Percentiles rank a stretch among this genome's conserved stretches.
Evolutionary conservation across 768 basidiomycete genomes (phyloP).

Genomic region (Leccinum subgranulosum): DNA sequence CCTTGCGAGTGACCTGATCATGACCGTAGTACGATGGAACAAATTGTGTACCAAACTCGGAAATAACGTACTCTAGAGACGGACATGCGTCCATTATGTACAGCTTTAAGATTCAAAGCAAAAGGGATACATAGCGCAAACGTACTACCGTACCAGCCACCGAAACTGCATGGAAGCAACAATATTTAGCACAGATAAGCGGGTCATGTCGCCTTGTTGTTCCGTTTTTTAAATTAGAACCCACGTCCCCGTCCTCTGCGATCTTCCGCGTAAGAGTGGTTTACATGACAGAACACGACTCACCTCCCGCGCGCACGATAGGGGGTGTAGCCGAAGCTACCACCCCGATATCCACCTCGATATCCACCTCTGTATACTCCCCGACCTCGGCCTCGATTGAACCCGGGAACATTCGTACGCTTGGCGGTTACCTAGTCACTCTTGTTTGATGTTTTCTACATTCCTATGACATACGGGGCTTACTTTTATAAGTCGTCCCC

Average conservation of each 20-base stretch:
- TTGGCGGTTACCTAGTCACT: conserved; percentile 83
- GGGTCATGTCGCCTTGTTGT: conserved; percentile 17
- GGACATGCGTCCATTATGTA: conserved; percentile 24
- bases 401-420: conserved; percentile 93
- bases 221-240: conserved; percentile 33
- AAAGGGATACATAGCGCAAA: conserved; percentile 24
- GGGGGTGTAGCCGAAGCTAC: conserved; percentile 50
- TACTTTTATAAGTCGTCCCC: conserved; percentile 90
- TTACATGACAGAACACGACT: conserved; percentile 25
- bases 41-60: conserved; percentile 15
- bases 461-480: conserved; percentile 14
- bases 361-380: conserved; percentile 60
- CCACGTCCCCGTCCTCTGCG: conserved; percentile 77
- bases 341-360: conserved; percentile 58
- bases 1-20: conserved; percentile 14
- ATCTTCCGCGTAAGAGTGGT: conserved; percentile 4
- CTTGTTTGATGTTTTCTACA: background rate
- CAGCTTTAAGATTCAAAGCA: conserved; percentile 28
- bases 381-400: conserved; percentile 78
- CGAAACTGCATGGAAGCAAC: conserved; percentile 8
- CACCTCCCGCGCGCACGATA: conserved; percentile 74
- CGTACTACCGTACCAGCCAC: conserved; percentile 12
- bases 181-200: conserved; percentile 4
- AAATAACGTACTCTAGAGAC: background rate
- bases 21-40: background rate